phyloP scores from a whole-genome alignment of 805 yeast genomes.

The Myxozyma kluyveri region DNA sequence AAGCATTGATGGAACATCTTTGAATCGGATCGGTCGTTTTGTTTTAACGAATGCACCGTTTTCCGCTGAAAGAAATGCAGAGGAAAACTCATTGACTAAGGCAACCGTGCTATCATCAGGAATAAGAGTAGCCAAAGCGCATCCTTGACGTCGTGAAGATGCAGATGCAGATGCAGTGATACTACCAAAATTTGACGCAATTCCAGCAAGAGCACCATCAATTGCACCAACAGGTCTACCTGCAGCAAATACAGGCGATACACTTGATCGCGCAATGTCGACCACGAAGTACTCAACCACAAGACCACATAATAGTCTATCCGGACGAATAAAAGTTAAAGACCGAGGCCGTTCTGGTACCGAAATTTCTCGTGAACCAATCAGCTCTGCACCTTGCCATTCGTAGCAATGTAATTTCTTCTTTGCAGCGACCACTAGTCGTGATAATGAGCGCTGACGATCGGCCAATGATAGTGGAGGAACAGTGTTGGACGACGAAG shows the following conservation, averaged over 20 bases:
- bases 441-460: constrained; percentile 32
- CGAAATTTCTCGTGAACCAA: constrained; percentile 22
- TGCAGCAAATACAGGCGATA: constrained; percentile 22
- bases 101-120: constrained; percentile 19
- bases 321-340: constrained; percentile 21
- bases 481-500: not conserved
- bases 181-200: constrained; percentile 19
- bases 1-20: constrained; percentile 35
- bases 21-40: constrained; percentile 17
- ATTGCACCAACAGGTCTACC: constrained; percentile 28
- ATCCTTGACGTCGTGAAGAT: constrained; percentile 22
- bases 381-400: constrained; percentile 28
- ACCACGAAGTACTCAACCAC: constrained; percentile 25
- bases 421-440: constrained; percentile 34
- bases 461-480: constrained; percentile 6
- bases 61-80: constrained; percentile 16
- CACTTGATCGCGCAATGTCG: constrained; percentile 17
- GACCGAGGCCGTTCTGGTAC: constrained; percentile 25
- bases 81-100: constrained; percentile 24
- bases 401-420: constrained; percentile 26
- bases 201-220: constrained; percentile 32
- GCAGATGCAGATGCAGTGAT: constrained; percentile 17
- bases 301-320: constrained; percentile 20
- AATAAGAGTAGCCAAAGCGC: constrained; percentile 18
- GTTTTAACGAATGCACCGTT: constrained; percentile 11